These are phyloP conservation scores for Neoscytalidium dimidiatum DNA, from an alignment of 2,329 filamentous ascomycete genomes.

Conservation along the genomic window DNA sequence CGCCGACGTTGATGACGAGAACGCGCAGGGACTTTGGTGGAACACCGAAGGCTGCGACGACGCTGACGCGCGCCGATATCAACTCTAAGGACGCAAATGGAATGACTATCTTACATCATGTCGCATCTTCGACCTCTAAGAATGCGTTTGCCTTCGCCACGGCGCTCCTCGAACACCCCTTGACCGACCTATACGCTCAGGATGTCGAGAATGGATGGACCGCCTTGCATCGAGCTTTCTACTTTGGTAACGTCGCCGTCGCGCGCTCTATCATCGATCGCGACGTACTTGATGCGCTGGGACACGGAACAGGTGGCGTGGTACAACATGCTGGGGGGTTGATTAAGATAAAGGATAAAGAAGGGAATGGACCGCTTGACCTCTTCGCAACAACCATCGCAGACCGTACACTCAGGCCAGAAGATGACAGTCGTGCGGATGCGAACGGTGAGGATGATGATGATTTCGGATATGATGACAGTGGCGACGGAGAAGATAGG, in stretches of 20 bases:
- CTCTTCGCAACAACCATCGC: conserved; percentile 87
- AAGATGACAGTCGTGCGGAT: conserved; percentile 44
- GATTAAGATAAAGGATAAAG: conserved; percentile 93
- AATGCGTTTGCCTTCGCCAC: conserved; percentile 74
- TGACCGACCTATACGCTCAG: conserved; percentile 82
- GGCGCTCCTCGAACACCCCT: conserved; percentile 77
- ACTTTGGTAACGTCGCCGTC: conserved; percentile 84
- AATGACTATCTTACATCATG: conserved; percentile 80
- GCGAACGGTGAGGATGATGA: conserved; percentile 52
- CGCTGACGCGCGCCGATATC: conserved; percentile 66
- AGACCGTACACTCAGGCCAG: conserved; percentile 62
- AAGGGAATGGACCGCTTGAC: conserved; percentile 93
- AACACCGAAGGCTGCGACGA: conserved; percentile 26
- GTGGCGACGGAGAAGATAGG: conserved; percentile 40
- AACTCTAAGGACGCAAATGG: conserved; percentile 83
- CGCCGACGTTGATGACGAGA: conserved; percentile 43
- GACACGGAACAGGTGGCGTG: conserved; percentile 61
- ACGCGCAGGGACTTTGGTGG: conserved; percentile 35
- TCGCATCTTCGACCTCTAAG: conserved; percentile 71
- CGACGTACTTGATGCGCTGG: conserved; percentile 67
- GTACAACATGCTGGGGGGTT: conserved; percentile 68
- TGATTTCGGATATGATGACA: conserved; percentile 42
- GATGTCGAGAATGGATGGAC: conserved; percentile 97
- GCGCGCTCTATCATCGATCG: conserved; percentile 79
- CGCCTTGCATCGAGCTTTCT: conserved; percentile 84